A percentile compares a stretch with the other conserved stretches of the same genome.
Conservation (phyloP, 2,329 filamentous ascomycete species). For the Zalaria sp. region DNA sequence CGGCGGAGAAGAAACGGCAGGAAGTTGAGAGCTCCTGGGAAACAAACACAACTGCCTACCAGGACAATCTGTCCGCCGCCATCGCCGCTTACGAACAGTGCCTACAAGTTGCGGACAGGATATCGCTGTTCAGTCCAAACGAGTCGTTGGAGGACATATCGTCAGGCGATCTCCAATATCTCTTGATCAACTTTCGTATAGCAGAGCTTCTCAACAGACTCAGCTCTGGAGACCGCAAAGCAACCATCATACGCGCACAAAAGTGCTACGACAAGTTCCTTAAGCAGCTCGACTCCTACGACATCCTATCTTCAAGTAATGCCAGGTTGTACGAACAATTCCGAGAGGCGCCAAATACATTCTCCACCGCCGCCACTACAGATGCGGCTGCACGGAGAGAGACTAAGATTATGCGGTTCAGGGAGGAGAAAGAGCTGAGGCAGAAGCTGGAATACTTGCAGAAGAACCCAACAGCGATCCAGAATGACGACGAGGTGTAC, state of each 20-base stretch:
- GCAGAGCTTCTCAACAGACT: slow-evolving; percentile 66
- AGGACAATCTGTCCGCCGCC: slow-evolving; percentile 50
- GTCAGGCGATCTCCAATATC: slow-evolving; percentile 67
- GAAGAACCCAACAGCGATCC: slow-evolving; percentile 43
- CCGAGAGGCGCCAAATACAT: slow-evolving; percentile 54
- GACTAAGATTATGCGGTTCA: slow-evolving; percentile 74
- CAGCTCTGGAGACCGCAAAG: slow-evolving; percentile 47
- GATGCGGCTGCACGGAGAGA: slow-evolving; percentile 60
- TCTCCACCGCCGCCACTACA: slow-evolving; percentile 54
- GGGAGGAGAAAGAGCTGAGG: slow-evolving; percentile 73
- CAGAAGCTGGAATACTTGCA: slow-evolving; percentile 60
- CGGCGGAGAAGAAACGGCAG: slow-evolving; percentile 41
- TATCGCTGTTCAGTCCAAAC: slow-evolving; percentile 82
- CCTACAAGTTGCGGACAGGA: slow-evolving; percentile 49
- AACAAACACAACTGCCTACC: slow-evolving; percentile 51
- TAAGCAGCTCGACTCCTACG: slow-evolving; percentile 63
- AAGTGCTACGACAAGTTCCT: slow-evolving; percentile 67
- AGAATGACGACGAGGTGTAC: slow-evolving; percentile 73
- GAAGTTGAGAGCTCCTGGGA: slow-evolving; percentile 50
- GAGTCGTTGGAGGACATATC: slow-evolving; percentile 77
- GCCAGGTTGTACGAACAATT: slow-evolving; percentile 59
- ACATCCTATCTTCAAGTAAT: slow-evolving; percentile 51
- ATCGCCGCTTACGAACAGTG: slow-evolving; percentile 63
- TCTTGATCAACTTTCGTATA: slow-evolving; percentile 63
- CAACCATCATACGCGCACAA: slow-evolving; percentile 48